Base-by-base conservation (phyloP, 176 grass and related monocot species). In the barley (Hordeum vulgare) region DNA sequence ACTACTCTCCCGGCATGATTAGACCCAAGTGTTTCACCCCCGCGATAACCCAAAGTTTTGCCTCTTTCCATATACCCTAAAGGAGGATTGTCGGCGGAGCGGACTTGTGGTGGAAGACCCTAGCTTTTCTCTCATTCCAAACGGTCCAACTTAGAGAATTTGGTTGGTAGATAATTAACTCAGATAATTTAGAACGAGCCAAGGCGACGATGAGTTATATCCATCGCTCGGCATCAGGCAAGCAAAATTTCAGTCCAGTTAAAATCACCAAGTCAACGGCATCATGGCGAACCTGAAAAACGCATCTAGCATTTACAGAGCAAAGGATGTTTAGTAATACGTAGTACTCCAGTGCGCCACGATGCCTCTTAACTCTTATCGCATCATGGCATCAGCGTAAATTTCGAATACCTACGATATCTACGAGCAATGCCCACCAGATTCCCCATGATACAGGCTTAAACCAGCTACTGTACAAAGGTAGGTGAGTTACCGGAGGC, bases 401-500 rank as follows among this genome's bases (percentile, higher is more conserved):
- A 34, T 61, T 74, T 60, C 36, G 21, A 54, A 54, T 21, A 3
- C 18, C 51, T 54, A 54, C 1, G 14, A 26, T 67, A 0, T 28
- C 17, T 35, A 75, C 20, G 31, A 64, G 5, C 28, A 76, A 76
- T 47, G 21, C 51, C 21, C 26, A 34, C 33, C 33, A 83, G 73
- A 63, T 45, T 27, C 6, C 8, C 11, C 11, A 35, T 21, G 37
- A 39, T 18, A 15, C 63, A 39, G 39, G 45, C 47, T 68, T 56
- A 81, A 36, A 18, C 11, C 14, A 59, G 18, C 21, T 49, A 21
- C 1, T 25, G 0, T 20, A 75, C 18, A 70, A 34, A 10, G 61
- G 2, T 47, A 59, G 61, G 24, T 18, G 70, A 61, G 4, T 80
- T 85, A 95, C 96, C 93, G 9, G 96, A 91, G 45, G 93, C 96